phyloP scores from a whole-genome alignment of 345 rosid species.

The Firmiana major region DNA sequence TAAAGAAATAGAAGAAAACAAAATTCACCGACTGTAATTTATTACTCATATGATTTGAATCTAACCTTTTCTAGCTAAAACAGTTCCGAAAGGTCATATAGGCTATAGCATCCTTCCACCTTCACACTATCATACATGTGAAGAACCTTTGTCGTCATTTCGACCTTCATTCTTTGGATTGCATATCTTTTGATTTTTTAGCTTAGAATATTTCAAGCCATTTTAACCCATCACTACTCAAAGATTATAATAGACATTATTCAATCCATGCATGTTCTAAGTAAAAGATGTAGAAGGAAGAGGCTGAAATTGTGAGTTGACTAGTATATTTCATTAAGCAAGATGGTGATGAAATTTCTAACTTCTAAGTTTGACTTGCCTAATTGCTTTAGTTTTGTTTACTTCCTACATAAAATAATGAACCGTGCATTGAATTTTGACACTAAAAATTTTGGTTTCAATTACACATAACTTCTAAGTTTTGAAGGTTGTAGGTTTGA shows the following conservation, averaged over 20 bases:
- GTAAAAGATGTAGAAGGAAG: background rate
- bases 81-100: background rate
- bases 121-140: slow-evolving; percentile 1
- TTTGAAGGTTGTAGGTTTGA: too few relatives aligned
- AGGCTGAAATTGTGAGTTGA: too few relatives aligned
- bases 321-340: too few relatives aligned
- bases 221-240: background rate
- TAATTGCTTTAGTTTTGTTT: too few relatives aligned
- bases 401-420: too few relatives aligned
- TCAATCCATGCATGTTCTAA: background rate
- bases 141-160: slow-evolving; percentile 4
- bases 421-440: too few relatives aligned
- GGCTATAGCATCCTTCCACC: background rate
- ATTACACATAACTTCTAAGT: too few relatives aligned
- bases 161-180: background rate
- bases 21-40: background rate
- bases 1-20: background rate
- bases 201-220: background rate
- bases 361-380: too few relatives aligned
- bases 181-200: background rate
- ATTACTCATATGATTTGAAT: background rate
- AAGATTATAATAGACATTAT: background rate
- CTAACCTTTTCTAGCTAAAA: background rate
- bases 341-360: too few relatives aligned
- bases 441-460: too few relatives aligned